Evolutionary conservation across 2,329 filamentous ascomycete genomes (phyloP), one percentile per base, ranked within the genome.

Genomic region (Exophiala sp.): DNA sequence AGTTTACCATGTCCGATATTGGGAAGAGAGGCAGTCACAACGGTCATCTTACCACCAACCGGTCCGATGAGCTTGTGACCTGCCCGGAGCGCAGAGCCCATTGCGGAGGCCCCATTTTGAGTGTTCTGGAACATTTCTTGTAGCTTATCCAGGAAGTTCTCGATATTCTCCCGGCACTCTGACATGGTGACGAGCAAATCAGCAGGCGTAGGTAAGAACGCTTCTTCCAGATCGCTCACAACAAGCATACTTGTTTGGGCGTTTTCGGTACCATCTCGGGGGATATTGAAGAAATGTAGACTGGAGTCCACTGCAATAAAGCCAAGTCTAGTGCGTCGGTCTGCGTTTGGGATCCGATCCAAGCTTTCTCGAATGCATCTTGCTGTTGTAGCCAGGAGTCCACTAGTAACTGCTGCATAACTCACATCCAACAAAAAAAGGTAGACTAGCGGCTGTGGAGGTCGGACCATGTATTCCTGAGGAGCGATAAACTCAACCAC

Each of bases 381-480:
- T 53, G 94, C 92, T 58, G 87, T 89, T 8, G 94, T 97, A 46
- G 94, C 94, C 55, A 97, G 78, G 32, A 99, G 84, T 45, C 94
- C 94, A 60, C 86, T 95, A 12, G 90, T 91, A 12, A 96, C 88
- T 32, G 92, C 85, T 10, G 89, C 85, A 65, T 91, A 95, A 78
- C 90, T 96, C 60, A 96, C 91, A 65, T 96, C 92, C 66, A 97
- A 89, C 64, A 96, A 78, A 80, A 97, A 97, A 11, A 96, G 81
- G 69, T 97, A 97, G 36, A 96, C 92, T 36, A 97, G 79, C 36
- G 94, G 94, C 72, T 96, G 92, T 41, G 94, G 94, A 52, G 94
- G 91, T 57, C 94, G 88, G 34, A 99, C 94, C 94, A 99, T 99
- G 74, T 99, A 99, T 73, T 99, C 94, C 72, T 99, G 94, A 2